Conservation (phyloP, 1,284 basidiomycete species). For the Psilocybe mexicana region DNA sequence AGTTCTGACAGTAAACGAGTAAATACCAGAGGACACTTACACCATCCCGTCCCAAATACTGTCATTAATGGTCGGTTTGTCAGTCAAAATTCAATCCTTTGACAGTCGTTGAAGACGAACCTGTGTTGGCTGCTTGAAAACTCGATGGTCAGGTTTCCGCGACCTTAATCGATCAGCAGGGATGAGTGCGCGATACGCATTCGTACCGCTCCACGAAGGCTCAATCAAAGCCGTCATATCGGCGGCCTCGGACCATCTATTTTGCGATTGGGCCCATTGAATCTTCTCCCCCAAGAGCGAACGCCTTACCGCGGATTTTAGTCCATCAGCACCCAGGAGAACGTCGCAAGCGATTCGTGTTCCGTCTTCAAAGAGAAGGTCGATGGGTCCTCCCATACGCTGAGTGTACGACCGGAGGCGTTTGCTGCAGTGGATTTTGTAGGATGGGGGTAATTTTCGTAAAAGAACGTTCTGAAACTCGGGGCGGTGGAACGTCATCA, state of each 20-base stretch:
- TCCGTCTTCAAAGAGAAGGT: constrained; percentile 50
- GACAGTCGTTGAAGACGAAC: constrained; percentile 25
- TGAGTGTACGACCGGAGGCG: constrained; percentile 48
- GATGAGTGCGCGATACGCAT: constrained; percentile 39
- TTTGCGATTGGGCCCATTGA: constrained; percentile 29
- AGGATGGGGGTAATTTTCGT: constrained; percentile 39
- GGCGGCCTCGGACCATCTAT: constrained; percentile 31
- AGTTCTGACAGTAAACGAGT: background rate
- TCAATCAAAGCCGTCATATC: constrained; percentile 34
- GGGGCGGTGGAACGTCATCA: constrained; percentile 49
- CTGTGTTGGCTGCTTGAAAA: constrained; percentile 38
- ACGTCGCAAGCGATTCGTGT: constrained; percentile 47
- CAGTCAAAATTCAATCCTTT: background rate
- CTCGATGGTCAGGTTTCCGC: constrained; percentile 36
- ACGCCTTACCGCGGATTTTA: constrained; percentile 43
- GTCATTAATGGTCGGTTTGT: constrained; percentile 2
- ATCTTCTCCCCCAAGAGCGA: constrained; percentile 34
- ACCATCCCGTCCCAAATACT: constrained; percentile 46
- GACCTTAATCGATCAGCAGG: constrained; percentile 33
- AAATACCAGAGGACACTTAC: constrained; percentile 27
- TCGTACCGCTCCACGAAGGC: constrained; percentile 39
- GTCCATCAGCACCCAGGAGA: constrained; percentile 51
- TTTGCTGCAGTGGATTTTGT: constrained; percentile 45
- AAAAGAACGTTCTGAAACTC: constrained; percentile 53
- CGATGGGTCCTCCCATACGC: constrained; percentile 36